A percentile compares a stretch with the other conserved stretches of the same genome.
Evolutionary conservation across 371 early-diverging fungal species (phyloP).

Genomic region (Saksenaea vasiformis): DNA sequence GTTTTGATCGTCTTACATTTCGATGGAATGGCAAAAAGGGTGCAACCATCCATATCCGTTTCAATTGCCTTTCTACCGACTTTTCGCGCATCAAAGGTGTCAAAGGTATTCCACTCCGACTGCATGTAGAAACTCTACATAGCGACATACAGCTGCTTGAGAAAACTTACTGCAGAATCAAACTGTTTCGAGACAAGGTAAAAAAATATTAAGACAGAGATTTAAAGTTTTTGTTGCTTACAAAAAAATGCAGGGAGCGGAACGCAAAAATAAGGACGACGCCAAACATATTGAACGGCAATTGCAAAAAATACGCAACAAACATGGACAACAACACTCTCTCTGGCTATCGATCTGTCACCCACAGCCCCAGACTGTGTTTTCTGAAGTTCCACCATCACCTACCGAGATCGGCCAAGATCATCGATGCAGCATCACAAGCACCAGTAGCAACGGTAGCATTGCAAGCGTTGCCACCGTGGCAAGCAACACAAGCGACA

Average conservation of each 20-base stretch:
- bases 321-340: constrained; percentile 42
- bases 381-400: constrained; percentile 25
- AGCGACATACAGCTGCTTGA: constrained; percentile 20
- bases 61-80: constrained; percentile 56
- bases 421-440: background rate
- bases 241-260: constrained; percentile 46
- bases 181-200: constrained; percentile 58
- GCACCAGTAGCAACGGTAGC: background rate
- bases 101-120: constrained; percentile 51
- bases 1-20: constrained; percentile 46
- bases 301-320: constrained; percentile 52
- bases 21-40: constrained; percentile 43
- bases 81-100: constrained; percentile 56
- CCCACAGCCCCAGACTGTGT: constrained; percentile 31
- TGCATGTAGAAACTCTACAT: constrained; percentile 37
- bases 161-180: constrained; percentile 40
- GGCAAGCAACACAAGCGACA: too few relatives aligned
- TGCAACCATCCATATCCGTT: constrained; percentile 42
- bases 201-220: background rate
- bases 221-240: background rate
- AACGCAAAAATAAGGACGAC: constrained; percentile 65
- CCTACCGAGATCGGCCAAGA: background rate
- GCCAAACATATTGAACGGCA: constrained; percentile 57
- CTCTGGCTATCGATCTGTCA: constrained; percentile 41
- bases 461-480: too few relatives aligned